phyloP scores from a whole-genome alignment of 225 moss, liverwort and hornwort species.

The Straminergon stramineum region DNA sequence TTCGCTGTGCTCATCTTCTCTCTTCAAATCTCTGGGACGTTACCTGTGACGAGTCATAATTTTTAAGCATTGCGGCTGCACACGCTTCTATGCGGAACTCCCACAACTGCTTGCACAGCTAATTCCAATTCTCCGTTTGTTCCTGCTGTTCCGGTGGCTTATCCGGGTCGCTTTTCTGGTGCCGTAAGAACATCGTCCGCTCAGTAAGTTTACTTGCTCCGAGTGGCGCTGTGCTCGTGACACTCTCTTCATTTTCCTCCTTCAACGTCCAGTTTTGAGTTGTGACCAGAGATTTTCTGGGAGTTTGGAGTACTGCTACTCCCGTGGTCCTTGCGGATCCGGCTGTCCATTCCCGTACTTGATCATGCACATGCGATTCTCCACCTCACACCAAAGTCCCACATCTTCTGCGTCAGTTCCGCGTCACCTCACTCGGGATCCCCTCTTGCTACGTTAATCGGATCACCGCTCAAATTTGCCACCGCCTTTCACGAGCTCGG shows the following conservation, averaged over 20 bases:
- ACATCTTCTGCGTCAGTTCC: not conserved
- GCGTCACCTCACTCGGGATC: not conserved
- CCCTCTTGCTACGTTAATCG: not conserved
- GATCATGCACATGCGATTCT: conserved; percentile 2
- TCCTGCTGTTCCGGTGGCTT: not conserved
- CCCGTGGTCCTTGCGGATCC: not conserved
- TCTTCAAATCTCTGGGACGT: conserved; percentile 16
- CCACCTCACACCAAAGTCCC: not conserved
- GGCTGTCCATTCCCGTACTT: not conserved
- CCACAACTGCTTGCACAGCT: conserved; percentile 5
- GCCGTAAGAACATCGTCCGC: not conserved
- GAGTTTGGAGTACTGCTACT: not conserved
- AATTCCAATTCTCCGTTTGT: not conserved
- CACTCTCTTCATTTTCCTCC: conserved; percentile 7
- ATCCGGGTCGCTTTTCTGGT: not conserved
- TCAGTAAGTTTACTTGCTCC: not conserved
- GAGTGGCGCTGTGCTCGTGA: conserved; percentile 3
- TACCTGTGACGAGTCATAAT: not conserved
- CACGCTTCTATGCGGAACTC: conserved; percentile 29
- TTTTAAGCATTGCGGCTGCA: not conserved
- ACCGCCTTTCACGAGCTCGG: not conserved
- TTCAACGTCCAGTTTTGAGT: not conserved
- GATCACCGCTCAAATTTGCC: not conserved
- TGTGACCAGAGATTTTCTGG: not conserved
- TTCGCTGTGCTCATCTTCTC: conserved; percentile 34